A percentile compares a stretch with the other conserved stretches of the same genome.
phyloP scores from a whole-genome alignment of 257 asterid genomes.

The Misopates orontium region DNA sequence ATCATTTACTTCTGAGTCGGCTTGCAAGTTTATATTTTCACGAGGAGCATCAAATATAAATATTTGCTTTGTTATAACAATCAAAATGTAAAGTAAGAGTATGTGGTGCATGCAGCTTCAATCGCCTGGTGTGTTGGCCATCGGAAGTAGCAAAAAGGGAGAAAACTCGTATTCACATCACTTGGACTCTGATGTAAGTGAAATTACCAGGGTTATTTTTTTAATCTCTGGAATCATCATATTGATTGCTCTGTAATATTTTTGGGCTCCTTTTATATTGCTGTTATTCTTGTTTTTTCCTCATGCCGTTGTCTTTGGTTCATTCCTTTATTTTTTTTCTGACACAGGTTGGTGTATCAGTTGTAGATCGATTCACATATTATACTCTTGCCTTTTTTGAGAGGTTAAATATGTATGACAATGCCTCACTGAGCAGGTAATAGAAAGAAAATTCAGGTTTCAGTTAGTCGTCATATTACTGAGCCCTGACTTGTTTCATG shows the following conservation, averaged over 20 bases:
- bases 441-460: background rate
- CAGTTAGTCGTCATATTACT: no score
- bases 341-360: slow-evolving; percentile 95
- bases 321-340: slow-evolving; percentile 25
- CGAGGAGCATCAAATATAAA: slow-evolving; percentile 13
- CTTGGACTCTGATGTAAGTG: slow-evolving; percentile 89
- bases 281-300: slow-evolving; percentile 12
- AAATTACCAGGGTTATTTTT: background rate
- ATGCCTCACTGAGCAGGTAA: slow-evolving; percentile 93
- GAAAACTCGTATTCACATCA: slow-evolving; percentile 97
- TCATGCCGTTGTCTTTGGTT: slow-evolving; percentile 5
- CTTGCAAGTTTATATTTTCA: slow-evolving; percentile 23
- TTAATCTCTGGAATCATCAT: slow-evolving; percentile 7
- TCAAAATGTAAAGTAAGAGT: slow-evolving; percentile 9
- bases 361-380: slow-evolving; percentile 90
- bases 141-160: slow-evolving; percentile 98
- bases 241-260: slow-evolving; percentile 12
- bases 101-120: slow-evolving; percentile 66
- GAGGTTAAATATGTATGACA: slow-evolving; percentile 87
- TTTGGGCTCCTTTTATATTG: slow-evolving; percentile 20
- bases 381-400: slow-evolving; percentile 97
- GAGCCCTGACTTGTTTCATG: no score
- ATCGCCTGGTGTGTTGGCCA: slow-evolving; percentile 94
- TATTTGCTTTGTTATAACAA: slow-evolving; percentile 9
- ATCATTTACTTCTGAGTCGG: slow-evolving; percentile 12